These are phyloP conservation scores for Salix caprea DNA, from an alignment of 345 rosid genomes.

Conservation along the genomic window DNA sequence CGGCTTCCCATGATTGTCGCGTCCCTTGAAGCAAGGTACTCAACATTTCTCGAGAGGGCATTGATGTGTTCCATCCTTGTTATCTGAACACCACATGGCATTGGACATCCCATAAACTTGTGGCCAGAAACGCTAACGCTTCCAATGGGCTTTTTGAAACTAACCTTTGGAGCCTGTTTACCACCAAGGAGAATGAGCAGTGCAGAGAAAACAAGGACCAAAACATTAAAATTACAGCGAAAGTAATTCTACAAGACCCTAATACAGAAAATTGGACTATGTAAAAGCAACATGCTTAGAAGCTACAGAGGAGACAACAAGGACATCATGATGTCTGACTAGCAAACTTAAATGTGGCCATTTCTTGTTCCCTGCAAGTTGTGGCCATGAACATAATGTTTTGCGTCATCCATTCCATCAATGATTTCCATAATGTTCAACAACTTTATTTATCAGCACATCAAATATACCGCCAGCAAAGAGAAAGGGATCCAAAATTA, in stretches of 20 bases:
- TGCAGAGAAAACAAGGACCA: neutral
- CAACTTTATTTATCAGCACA: neutral
- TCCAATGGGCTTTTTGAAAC: constrained; percentile 88
- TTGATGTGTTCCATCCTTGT: constrained; percentile 82
- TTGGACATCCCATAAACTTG: constrained; percentile 94
- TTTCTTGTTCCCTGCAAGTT: neutral
- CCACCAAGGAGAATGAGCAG: constrained; percentile 9
- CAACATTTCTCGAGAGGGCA: constrained; percentile 76
- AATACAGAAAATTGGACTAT: neutral
- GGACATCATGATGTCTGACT: neutral
- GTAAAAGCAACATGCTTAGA: neutral
- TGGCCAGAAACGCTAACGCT: constrained; percentile 95
- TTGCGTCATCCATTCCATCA: neutral
- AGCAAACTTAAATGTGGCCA: neutral
- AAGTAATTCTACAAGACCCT: neutral
- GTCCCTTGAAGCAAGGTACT: constrained; percentile 92
- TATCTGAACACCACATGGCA: constrained; percentile 97
- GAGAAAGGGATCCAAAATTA: neutral
- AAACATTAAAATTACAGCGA: neutral
- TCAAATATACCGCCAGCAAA: neutral
- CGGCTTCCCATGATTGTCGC: constrained; percentile 99
- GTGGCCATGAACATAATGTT: neutral
- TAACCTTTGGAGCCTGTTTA: constrained; percentile 83
- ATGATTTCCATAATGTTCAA: neutral
- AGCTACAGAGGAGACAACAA: neutral